Percentiles rank a stretch among this genome's conserved stretches.
These are phyloP conservation scores for Solanum neorickii DNA, from an alignment of 257 asterid species.

Conservation along the genomic window DNA sequence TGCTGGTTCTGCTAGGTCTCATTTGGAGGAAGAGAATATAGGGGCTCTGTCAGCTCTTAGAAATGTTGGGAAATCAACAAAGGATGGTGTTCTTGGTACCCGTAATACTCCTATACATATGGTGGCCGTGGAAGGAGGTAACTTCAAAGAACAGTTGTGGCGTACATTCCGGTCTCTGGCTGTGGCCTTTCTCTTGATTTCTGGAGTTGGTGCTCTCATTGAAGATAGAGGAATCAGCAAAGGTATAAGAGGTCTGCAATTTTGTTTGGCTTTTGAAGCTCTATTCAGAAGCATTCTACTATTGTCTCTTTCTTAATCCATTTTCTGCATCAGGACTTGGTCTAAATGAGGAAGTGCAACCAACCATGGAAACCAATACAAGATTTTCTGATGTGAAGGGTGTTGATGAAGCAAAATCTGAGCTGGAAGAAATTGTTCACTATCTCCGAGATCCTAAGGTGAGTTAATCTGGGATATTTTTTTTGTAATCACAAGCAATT, in stretches of 20 bases:
- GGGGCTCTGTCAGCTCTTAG: constrained; percentile 64
- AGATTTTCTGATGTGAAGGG: constrained; percentile 93
- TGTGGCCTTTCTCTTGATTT: constrained; percentile 59
- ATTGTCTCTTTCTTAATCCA: background rate
- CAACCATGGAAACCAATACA: constrained; percentile 70
- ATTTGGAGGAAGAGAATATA: constrained; percentile 34
- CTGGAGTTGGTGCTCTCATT: constrained; percentile 78
- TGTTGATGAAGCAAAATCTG: constrained; percentile 92
- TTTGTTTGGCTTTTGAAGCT: background rate
- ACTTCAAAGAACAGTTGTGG: constrained; percentile 87
- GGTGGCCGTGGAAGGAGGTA: constrained; percentile 81
- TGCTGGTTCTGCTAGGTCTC: constrained; percentile 32
- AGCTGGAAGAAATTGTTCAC: constrained; percentile 95
- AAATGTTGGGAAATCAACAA: constrained; percentile 61
- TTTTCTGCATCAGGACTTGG: constrained; percentile 52
- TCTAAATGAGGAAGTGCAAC: constrained; percentile 83
- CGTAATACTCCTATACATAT: constrained; percentile 83
- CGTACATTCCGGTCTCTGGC: constrained; percentile 80
- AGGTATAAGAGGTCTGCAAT: constrained; percentile 32
- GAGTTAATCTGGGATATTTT: background rate
- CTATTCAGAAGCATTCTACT: background rate
- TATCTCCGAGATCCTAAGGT: constrained; percentile 99
- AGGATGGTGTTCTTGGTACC: constrained; percentile 73
- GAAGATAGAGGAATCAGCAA: constrained; percentile 86
- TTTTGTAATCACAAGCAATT: background rate